A percentile compares a stretch with the other conserved stretches of the same genome.
These are phyloP conservation scores for Xylariaceae sp. DNA, from an alignment of 2,329 filamentous ascomycete genomes.

Conservation along the genomic window DNA sequence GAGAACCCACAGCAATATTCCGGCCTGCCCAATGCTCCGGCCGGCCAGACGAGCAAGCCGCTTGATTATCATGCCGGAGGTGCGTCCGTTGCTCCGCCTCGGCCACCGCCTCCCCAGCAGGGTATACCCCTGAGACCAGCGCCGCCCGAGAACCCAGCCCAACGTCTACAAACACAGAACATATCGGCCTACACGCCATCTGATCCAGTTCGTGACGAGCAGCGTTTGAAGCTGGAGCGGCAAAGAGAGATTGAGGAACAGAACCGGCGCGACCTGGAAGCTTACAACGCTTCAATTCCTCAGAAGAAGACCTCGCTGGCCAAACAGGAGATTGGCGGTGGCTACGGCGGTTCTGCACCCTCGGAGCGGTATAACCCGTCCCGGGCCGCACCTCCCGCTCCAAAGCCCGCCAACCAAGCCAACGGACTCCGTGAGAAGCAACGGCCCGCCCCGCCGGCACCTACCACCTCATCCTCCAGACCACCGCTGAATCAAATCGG, in stretches of 20 bases:
- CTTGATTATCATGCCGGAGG: conserved; percentile 51
- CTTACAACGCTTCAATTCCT: conserved; percentile 83
- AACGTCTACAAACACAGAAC: conserved; percentile 54
- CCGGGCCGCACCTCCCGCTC: conserved; percentile 76
- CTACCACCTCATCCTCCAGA: conserved; percentile 38
- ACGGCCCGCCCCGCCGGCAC: conserved; percentile 74
- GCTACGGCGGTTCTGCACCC: conserved; percentile 44
- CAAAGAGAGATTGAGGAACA: conserved; percentile 59
- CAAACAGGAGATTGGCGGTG: conserved; percentile 77
- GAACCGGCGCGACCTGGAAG: conserved; percentile 70
- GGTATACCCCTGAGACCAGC: conserved; percentile 41
- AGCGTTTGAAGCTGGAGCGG: conserved; percentile 56
- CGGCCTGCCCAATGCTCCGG: conserved; percentile 58
- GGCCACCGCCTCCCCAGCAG: conserved; percentile 56
- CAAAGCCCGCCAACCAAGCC: conserved; percentile 52
- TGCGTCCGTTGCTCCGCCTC: conserved; percentile 60
- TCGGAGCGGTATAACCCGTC: conserved; percentile 75
- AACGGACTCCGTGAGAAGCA: conserved; percentile 58
- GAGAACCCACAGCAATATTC: conserved; percentile 66
- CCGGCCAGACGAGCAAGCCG: conserved; percentile 55
- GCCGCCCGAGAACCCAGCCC: conserved; percentile 40
- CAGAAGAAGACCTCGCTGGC: conserved; percentile 74
- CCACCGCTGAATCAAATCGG: conserved; percentile 45
- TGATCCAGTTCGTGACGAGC: conserved; percentile 49
- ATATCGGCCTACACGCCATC: conserved; percentile 49